Conservation (phyloP, 768 basidiomycete genomes). For the Psilocybe subaeruginosa region DNA sequence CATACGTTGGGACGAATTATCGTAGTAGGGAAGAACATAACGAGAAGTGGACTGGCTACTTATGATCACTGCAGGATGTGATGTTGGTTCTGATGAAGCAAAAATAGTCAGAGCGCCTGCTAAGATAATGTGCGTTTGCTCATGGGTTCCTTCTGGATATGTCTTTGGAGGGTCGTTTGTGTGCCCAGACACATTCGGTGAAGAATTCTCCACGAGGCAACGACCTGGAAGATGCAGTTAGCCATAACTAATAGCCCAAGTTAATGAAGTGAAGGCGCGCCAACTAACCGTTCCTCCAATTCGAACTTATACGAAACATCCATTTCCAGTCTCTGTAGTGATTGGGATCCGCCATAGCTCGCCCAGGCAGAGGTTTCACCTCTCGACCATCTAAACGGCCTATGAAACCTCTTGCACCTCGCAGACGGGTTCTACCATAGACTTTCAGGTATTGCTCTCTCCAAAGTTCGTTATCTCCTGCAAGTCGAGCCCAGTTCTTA, state of each 20-base stretch:
- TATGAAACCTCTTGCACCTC: constrained; percentile 68
- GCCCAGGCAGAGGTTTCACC: constrained; percentile 59
- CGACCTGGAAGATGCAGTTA: constrained; percentile 50
- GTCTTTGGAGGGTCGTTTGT: background rate
- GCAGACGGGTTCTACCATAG: constrained; percentile 68
- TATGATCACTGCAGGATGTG: constrained; percentile 26
- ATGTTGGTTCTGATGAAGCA: constrained; percentile 46
- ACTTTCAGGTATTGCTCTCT: constrained; percentile 62
- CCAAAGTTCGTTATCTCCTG: constrained; percentile 77
- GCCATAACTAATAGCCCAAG: constrained; percentile 17
- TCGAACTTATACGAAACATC: constrained; percentile 85
- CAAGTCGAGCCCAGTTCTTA: constrained; percentile 67
- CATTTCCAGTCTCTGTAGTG: constrained; percentile 73
- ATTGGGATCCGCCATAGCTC: constrained; percentile 43
- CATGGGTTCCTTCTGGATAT: background rate
- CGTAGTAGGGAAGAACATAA: constrained; percentile 38
- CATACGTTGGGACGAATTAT: constrained; percentile 34
- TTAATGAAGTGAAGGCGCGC: background rate
- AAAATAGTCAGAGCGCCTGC: constrained; percentile 63
- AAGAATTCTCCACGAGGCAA: constrained; percentile 49
- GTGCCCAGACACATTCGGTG: constrained; percentile 8
- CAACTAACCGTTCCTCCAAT: constrained; percentile 74
- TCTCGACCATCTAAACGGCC: constrained; percentile 58
- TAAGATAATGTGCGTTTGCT: constrained; percentile 48
- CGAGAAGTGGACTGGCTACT: background rate